These are phyloP conservation scores for Vitrella brassicaformis DNA, from an alignment of 73 alveolate genomes.

Conservation along the genomic window DNA sequence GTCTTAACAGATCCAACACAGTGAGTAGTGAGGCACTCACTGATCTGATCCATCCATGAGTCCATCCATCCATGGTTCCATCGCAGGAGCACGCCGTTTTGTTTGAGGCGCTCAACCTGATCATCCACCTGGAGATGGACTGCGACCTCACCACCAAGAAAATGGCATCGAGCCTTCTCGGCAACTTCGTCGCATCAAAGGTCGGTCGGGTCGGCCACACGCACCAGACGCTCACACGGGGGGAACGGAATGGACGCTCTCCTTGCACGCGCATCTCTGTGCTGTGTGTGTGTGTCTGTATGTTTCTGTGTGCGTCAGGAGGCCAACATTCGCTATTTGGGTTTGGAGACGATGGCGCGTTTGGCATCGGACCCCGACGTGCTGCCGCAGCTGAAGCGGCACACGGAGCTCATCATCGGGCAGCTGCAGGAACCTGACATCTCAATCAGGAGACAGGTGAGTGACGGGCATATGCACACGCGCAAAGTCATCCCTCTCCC, in stretches of 20 bases:
- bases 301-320: neutral
- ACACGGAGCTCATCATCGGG: conserved; percentile 49
- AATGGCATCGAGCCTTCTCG: conserved; percentile 68
- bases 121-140: conserved; percentile 64
- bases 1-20: conserved; percentile 42
- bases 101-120: conserved; percentile 67
- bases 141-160: conserved; percentile 61
- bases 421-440: conserved; percentile 68
- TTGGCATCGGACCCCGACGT: conserved; percentile 52
- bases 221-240: too few relatives aligned
- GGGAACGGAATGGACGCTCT: too few relatives aligned
- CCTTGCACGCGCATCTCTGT: neutral
- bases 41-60: neutral
- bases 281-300: neutral
- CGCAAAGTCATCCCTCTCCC: neutral
- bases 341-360: conserved; percentile 84
- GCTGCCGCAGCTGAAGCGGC: conserved; percentile 49
- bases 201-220: conserved; percentile 14
- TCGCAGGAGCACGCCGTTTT: conserved; percentile 40
- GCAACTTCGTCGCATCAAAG: conserved; percentile 69
- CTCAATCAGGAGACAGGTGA: conserved; percentile 67
- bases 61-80: neutral
- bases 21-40: too few relatives aligned
- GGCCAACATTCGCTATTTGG: conserved; percentile 56
- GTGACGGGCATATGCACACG: too few relatives aligned